phyloP scores from a whole-genome alignment of 2,329 filamentous ascomycete species.

The Pezicula carpinea region DNA sequence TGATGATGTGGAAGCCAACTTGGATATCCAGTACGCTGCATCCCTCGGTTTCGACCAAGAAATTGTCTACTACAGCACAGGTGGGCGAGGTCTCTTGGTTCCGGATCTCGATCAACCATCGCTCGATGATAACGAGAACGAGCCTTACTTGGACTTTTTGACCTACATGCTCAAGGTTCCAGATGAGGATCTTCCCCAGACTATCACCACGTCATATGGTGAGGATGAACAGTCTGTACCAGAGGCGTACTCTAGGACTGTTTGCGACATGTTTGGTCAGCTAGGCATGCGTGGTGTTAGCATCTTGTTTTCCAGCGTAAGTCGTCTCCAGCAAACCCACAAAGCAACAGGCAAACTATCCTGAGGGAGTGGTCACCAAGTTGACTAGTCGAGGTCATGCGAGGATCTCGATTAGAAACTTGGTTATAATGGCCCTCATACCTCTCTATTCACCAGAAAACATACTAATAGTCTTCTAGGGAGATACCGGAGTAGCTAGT shows the following conservation, averaged over 20 bases:
- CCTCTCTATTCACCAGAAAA: too few species aligned
- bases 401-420: too few species aligned
- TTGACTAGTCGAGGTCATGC: too few species aligned
- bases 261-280: constrained; percentile 60
- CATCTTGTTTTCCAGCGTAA: constrained; percentile 51
- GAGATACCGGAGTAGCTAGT: constrained; percentile 50
- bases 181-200: constrained; percentile 48
- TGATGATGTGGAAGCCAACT: constrained; percentile 46
- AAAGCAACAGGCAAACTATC: too few species aligned
- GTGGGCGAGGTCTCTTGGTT: constrained; percentile 45
- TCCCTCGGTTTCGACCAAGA: constrained; percentile 47
- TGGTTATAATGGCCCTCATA: too few species aligned
- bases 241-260: constrained; percentile 51
- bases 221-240: constrained; percentile 64
- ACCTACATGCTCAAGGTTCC: constrained; percentile 48
- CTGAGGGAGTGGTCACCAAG: too few species aligned
- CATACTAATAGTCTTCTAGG: constrained; percentile 20
- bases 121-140: constrained; percentile 53
- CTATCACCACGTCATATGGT: constrained; percentile 62
- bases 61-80: constrained; percentile 50
- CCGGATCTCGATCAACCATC: constrained; percentile 40
- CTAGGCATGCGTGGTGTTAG: constrained; percentile 64
- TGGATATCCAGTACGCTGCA: constrained; percentile 46
- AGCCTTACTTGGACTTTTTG: constrained; percentile 61
- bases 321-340: too few species aligned